A percentile compares a stretch with the other conserved stretches of the same genome.
Conservation (phyloP, 768 basidiomycete genomes). For the Leucocoprinus birnbaumii region DNA sequence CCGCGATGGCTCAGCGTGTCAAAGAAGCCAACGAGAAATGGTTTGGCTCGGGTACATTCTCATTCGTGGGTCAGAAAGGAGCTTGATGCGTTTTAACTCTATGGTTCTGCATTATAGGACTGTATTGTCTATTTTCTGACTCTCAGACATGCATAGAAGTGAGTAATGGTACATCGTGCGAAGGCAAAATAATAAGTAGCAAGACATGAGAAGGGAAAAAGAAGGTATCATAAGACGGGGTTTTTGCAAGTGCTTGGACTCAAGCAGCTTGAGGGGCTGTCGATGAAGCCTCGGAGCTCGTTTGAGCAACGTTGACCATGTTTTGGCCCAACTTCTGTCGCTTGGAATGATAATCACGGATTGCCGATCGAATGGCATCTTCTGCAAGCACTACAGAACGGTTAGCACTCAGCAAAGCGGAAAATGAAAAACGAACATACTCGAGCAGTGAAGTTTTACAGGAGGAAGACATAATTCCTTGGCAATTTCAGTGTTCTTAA, state of each 20-base stretch:
- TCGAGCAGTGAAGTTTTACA: slow-evolving; percentile 94
- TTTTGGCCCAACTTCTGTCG: slow-evolving; percentile 43
- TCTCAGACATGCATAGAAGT: not conserved
- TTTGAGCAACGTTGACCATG: slow-evolving; percentile 29
- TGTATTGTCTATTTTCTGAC: not conserved
- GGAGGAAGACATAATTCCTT: slow-evolving; percentile 95
- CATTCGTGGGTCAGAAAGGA: slow-evolving; percentile 63
- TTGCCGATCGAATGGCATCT: slow-evolving; percentile 98
- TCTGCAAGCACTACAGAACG: slow-evolving; percentile 79
- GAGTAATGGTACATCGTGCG: slow-evolving; percentile 11
- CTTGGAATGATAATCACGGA: slow-evolving; percentile 93
- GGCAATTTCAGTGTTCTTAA: slow-evolving; percentile 99
- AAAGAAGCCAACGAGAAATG: slow-evolving; percentile 97
- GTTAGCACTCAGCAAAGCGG: not conserved
- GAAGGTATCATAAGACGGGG: slow-evolving; percentile 1
- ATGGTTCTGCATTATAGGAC: not conserved
- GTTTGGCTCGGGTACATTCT: slow-evolving; percentile 88
- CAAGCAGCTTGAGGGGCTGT: slow-evolving; percentile 3
- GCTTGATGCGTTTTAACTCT: slow-evolving; percentile 15
- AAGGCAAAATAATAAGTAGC: not conserved
- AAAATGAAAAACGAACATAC: slow-evolving; percentile 45
- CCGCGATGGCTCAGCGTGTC: slow-evolving; percentile 80
- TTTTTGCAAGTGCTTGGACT: not conserved
- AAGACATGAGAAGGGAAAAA: not conserved
- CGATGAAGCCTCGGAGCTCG: slow-evolving; percentile 52